Base-by-base conservation (phyloP, 345 rosid genomes). In the Punica granatum region DNA sequence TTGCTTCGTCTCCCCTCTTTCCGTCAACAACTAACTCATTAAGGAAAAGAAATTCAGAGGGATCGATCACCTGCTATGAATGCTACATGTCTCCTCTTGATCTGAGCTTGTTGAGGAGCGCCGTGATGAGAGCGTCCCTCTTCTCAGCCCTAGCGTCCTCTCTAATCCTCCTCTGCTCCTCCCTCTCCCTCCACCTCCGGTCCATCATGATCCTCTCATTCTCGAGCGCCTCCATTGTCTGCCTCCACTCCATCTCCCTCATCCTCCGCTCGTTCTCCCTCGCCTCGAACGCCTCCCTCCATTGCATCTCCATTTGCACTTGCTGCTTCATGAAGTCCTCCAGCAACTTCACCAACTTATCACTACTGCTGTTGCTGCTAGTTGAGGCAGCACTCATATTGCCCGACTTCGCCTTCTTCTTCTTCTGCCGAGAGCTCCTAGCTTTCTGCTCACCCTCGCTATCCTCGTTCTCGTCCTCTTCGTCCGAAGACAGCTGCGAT, bases 111-210 rank as follows among this genome's bases (percentile, higher is more conserved):
- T 82, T 85, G 66, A 94, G 73, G 37, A 94, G 83, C 36, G 89
- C 86, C 25, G 90, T 87, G 69, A 94, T 83, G 28, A 94, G 92
- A 18, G 85, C 80, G 59, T 94, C 99, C 70, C 97, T 86, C 71
- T 83, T 94, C 76, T 91, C 96, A 70, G 99, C 98, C 87, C 97
- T 84, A 83, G 84, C 87, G 70, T 94, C 99, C 62, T 91, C 97
- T 70, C 97, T 88, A 42, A 78, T 51, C 39, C 89, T 83, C 66
- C 99, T 85, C 80, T 94, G 93, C 72, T 94, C 99, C 64, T 91
- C 99, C 75, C 83, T 81, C 65, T 94, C 98, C 75, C 90, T 85
- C 96, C 97, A 94, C 66, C 85, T 76, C 68, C 87, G 85, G 43
- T 94, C 99, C 77, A 88, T 75, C 77, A 86, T 80, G 25, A 85